These are phyloP conservation scores for Gamarada debralockiae DNA, from an alignment of 495 filamentous ascomycete genomes.

Conservation along the genomic window DNA sequence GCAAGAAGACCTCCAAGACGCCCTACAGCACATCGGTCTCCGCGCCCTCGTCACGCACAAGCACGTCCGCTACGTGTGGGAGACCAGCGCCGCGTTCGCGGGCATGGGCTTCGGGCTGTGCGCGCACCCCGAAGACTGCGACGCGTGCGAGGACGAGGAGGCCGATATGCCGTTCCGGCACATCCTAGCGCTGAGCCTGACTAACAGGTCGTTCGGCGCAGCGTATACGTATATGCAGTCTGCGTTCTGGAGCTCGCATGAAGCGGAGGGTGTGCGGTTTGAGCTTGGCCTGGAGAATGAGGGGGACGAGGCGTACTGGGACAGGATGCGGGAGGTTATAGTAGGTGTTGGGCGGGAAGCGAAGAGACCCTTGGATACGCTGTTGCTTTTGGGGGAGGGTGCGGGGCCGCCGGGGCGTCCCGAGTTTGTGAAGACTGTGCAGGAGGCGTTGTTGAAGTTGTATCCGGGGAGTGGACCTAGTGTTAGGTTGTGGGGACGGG, in stretches of 20 bases:
- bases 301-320: neutral
- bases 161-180: neutral
- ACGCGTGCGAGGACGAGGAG: neutral
- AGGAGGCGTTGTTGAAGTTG: neutral
- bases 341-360: neutral
- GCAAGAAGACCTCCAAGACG: neutral
- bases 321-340: constrained; percentile 1
- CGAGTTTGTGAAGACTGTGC: neutral
- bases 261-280: neutral
- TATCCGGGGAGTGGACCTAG: neutral
- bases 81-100: neutral
- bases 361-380: neutral
- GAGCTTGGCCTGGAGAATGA: neutral
- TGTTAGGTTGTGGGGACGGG: neutral
- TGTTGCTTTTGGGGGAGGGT: neutral
- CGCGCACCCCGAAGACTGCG: neutral
- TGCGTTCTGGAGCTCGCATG: neutral
- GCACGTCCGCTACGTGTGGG: neutral
- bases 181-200: neutral
- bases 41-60: neutral
- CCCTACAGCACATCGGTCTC: neutral
- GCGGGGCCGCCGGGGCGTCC: neutral
- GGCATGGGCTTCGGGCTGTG: neutral
- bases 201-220: neutral
- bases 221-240: neutral